These are phyloP conservation scores for Coniella vitis DNA, from an alignment of 2,329 filamentous ascomycete genomes.

Conservation along the genomic window DNA sequence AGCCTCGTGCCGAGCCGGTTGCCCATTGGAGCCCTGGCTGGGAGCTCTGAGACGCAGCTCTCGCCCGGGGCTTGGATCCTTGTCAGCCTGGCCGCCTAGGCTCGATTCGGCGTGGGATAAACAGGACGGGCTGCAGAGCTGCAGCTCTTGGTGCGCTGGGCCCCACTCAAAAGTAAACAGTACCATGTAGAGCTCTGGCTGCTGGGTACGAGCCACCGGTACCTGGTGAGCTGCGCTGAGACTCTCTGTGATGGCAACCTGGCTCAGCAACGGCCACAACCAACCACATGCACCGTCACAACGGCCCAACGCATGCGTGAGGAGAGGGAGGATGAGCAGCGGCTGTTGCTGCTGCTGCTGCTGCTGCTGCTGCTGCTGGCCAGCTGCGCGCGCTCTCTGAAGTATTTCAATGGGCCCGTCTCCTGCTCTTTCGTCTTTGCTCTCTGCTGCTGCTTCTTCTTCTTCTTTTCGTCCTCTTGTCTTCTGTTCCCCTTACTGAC, in stretches of 20 bases:
- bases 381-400: background rate
- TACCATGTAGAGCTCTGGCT: background rate
- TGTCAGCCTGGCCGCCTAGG: conserved; percentile 7
- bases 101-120: conserved; percentile 11
- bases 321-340: too few relatives aligned
- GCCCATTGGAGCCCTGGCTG: conserved; percentile 7
- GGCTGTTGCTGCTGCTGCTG: too few relatives aligned
- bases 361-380: too few relatives aligned
- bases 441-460: conserved; percentile 5
- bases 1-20: conserved; percentile 7
- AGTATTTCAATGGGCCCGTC: conserved; percentile 17
- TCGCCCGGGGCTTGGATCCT: conserved; percentile 12
- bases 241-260: too few relatives aligned
- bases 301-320: background rate
- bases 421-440: conserved; percentile 15
- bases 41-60: conserved; percentile 3
- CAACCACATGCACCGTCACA: background rate
- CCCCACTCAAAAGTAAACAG: conserved; percentile 16
- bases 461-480: conserved; percentile 15
- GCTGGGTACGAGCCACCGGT: too few relatives aligned
- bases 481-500: conserved; percentile 6
- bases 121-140: conserved; percentile 10
- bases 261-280: too few relatives aligned
- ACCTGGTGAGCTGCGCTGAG: too few relatives aligned
- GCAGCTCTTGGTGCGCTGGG: conserved; percentile 1